These are phyloP conservation scores for Phyllosticta capitalensis DNA, from an alignment of 2,329 filamentous ascomycete species.

Conservation along the genomic window DNA sequence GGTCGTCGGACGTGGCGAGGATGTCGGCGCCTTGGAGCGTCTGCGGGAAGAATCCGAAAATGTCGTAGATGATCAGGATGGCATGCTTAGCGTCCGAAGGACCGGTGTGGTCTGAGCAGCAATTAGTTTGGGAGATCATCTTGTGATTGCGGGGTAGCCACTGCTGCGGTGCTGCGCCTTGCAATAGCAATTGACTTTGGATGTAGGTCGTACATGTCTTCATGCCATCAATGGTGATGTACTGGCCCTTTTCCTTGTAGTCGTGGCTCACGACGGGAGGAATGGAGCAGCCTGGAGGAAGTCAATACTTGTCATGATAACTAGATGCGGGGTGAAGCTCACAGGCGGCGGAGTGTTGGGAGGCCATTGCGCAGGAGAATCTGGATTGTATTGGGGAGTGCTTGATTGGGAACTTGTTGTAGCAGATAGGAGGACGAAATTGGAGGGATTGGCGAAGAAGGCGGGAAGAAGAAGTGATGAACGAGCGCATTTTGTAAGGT, in stretches of 20 bases:
- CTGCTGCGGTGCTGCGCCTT: not conserved
- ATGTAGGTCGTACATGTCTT: slow-evolving; percentile 45
- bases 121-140: not conserved
- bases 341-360: slow-evolving; percentile 11
- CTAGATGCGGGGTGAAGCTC: slow-evolving; percentile 1
- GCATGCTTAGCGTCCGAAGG: slow-evolving; percentile 46
- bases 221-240: slow-evolving; percentile 49
- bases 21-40: slow-evolving; percentile 56
- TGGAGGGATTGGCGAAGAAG: slow-evolving; percentile 1
- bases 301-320: not conserved
- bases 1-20: slow-evolving; percentile 53
- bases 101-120: slow-evolving; percentile 43
- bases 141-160: slow-evolving; percentile 5
- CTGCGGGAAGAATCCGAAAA: slow-evolving; percentile 56
- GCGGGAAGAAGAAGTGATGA: not conserved
- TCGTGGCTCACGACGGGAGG: slow-evolving; percentile 39
- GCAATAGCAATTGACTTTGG: not conserved
- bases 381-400: not conserved
- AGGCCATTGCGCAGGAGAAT: slow-evolving; percentile 7
- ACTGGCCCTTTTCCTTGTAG: slow-evolving; percentile 50
- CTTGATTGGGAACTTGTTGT: not conserved
- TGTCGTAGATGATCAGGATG: slow-evolving; percentile 51
- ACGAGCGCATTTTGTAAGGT: slow-evolving; percentile 1
- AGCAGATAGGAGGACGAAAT: not conserved
- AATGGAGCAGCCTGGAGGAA: slow-evolving; percentile 36